Evolutionary conservation across 2,329 filamentous ascomycete genomes (phyloP), one percentile per base, ranked within the genome.

Genomic region (Colletotrichum liaoningense): DNA sequence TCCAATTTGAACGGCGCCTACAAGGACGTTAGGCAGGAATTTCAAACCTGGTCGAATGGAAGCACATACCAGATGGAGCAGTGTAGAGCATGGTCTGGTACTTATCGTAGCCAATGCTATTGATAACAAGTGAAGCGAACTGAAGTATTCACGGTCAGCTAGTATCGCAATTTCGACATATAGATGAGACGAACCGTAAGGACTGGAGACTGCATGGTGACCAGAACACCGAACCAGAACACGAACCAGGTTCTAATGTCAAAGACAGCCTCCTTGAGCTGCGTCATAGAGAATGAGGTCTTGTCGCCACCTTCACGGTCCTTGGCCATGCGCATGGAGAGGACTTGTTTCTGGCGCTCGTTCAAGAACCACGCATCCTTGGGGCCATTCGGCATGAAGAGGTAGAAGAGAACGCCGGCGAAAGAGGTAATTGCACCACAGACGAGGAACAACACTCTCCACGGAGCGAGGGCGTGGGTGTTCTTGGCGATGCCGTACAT

Each of bases 51-150:
- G 26, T 26, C 26, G 4, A 26, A 26, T 26, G 26, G 26, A 26
- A 26, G 26, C 26, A 26, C 62, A 7, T 30, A 60, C 68, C 69
- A 0, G 86, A 88, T 0, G 86, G 86, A 0, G 84, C 82, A 4
- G 81, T 83, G 76, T 86, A 86, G 0, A 88, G 80, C 79, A 88
- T 82, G 1, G 86, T 88, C 24, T 86, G 77, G 19, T 81, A 82
- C 22, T 83, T 80, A 56, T 80, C 78, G 77, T 86, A 87, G 1
- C 85, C 85, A 6, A 87, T 81, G 12, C 79, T 80, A 57, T 85
- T 84, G 77, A 88, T 88, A 24, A 88, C 83, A 5, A 88, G 81
- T 0, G 85, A 86, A 1, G 86, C 85, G 73, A 88, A 88, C 77
- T 85, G 64, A 9, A 49, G 54, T 2, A 0, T 4, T 2, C 1